Percentiles rank a stretch among this genome's conserved stretches.
Evolutionary conservation across 352 stramenopile genomes (phyloP).

Genomic region (Thalassiosira delicatula): DNA sequence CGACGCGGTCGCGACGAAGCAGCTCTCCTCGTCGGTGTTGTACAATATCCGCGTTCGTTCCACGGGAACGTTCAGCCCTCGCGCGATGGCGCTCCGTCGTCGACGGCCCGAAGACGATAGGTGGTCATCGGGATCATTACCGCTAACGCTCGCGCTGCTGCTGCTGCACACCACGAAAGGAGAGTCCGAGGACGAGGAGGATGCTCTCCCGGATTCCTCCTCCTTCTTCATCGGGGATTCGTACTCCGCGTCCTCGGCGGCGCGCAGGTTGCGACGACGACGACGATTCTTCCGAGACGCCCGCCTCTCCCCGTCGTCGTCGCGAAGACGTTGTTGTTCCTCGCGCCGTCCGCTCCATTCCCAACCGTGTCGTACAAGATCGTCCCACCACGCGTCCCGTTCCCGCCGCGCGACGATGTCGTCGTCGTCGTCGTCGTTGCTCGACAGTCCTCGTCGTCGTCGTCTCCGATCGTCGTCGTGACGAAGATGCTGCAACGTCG

Average conservation of each 20-base stretch:
- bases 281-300: neutral
- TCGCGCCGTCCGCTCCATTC: neutral
- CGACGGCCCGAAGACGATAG: constrained; percentile 33
- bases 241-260: too few species aligned
- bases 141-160: too few species aligned
- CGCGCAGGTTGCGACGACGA: constrained; percentile 16
- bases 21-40: constrained; percentile 55
- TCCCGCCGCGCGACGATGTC: neutral
- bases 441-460: constrained; percentile 13
- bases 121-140: too few species aligned
- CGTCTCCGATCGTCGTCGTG: neutral
- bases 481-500: constrained; percentile 23
- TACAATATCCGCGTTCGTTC: constrained; percentile 28
- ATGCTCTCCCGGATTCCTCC: neutral
- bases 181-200: neutral
- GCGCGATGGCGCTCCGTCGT: constrained; percentile 26
- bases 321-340: too few species aligned
- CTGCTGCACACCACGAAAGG: constrained; percentile 56
- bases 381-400: constrained; percentile 23
- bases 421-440: neutral
- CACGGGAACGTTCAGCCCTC: constrained; percentile 16
- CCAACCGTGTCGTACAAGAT: constrained; percentile 44
- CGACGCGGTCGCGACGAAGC: constrained; percentile 40
- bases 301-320: neutral
- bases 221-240: neutral